These are phyloP conservation scores for Daedaleopsis sinensis DNA, from an alignment of 768 basidiomycete genomes.

Conservation along the genomic window DNA sequence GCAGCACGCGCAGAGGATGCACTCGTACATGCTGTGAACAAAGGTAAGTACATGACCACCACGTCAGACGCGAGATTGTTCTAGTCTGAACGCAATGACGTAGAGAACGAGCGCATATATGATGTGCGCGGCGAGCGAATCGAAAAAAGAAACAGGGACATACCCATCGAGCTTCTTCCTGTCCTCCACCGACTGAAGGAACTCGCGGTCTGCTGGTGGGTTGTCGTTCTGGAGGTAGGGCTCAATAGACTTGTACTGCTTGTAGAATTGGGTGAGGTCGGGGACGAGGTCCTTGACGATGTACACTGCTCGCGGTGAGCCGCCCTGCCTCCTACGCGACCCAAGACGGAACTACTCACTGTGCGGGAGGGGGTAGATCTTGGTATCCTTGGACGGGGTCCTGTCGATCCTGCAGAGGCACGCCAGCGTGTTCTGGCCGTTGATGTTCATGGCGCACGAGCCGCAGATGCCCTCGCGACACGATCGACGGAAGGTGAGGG, in stretches of 20 bases:
- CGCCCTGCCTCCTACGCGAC: background rate
- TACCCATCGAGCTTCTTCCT: slow-evolving; percentile 85
- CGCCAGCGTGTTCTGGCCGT: slow-evolving; percentile 97
- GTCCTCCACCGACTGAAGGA: slow-evolving; percentile 88
- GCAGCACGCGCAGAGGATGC: slow-evolving; percentile 96
- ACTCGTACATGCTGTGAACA: slow-evolving; percentile 90
- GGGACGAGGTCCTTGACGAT: slow-evolving; percentile 98
- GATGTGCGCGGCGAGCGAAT: background rate
- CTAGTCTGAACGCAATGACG: slow-evolving; percentile 3
- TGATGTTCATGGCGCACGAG: slow-evolving; percentile 98
- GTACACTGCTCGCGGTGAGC: slow-evolving; percentile 69
- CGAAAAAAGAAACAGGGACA: background rate
- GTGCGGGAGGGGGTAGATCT: slow-evolving; percentile 97
- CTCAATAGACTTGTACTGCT: slow-evolving; percentile 99
- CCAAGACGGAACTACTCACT: slow-evolving; percentile 55
- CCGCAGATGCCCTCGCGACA: slow-evolving; percentile 97
- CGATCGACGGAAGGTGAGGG: slow-evolving; percentile 92
- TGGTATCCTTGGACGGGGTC: slow-evolving; percentile 65
- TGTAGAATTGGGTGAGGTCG: slow-evolving; percentile 91
- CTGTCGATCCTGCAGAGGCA: slow-evolving; percentile 96
- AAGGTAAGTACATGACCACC: slow-evolving; percentile 3
- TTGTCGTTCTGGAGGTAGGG: slow-evolving; percentile 95
- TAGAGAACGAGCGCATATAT: slow-evolving; percentile 27
- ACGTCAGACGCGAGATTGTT: background rate
- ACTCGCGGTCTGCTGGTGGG: slow-evolving; percentile 82